Base-by-base conservation (phyloP, 2,329 filamentous ascomycete genomes). In the Raffaelea ambrosiae region DNA sequence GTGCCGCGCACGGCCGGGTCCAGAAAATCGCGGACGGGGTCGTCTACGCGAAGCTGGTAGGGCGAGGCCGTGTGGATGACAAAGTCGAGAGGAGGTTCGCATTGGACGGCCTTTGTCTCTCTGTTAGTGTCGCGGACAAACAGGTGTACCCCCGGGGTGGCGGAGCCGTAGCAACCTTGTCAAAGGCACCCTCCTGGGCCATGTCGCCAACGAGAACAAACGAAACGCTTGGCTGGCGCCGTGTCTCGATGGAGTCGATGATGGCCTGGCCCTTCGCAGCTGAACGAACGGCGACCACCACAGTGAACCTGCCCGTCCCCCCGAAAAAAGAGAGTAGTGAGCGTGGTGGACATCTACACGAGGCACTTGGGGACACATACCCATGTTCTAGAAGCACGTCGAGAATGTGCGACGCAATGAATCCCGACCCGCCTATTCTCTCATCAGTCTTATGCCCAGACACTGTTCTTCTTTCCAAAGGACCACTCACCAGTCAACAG, bases 21-120 rank as follows among this genome's bases (percentile, higher is more conserved):
- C 10, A 81, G 65, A 21, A 81, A 66, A 40, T 76, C 72, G 18
- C 59, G 63, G 10, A 64, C 58, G 5, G 65, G 64, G 48, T 72
- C 68, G 3, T 76, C 73, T 42, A 83, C 73, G 43, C 81, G 79
- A 60, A 81, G 76, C 57, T 86, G 82, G 67, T 86, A 90, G 0
- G 87, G 86, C 0, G 77, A 83, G 2, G 85, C 84, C 5, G 84
- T 87, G 61, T 88, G 84, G 45, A 88, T 72, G 43, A 91, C 84
- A 41, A 76, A 81, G 57, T 87, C 82, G 53, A 91, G 86, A 0
- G 80, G 77, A 1, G 65, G 63, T 1, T 66, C 55, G 2, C 64
- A 62, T 52, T 64, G 56, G n/a, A 74, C 59, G 9, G 63, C 65
- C 58, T 68, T n/a, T n/a, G n/a, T n/a, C 19, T 2, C 16, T 2